Evolutionary conservation across 2,329 filamentous ascomycete species (phyloP).

Genomic region (Alternaria gaisen): DNA sequence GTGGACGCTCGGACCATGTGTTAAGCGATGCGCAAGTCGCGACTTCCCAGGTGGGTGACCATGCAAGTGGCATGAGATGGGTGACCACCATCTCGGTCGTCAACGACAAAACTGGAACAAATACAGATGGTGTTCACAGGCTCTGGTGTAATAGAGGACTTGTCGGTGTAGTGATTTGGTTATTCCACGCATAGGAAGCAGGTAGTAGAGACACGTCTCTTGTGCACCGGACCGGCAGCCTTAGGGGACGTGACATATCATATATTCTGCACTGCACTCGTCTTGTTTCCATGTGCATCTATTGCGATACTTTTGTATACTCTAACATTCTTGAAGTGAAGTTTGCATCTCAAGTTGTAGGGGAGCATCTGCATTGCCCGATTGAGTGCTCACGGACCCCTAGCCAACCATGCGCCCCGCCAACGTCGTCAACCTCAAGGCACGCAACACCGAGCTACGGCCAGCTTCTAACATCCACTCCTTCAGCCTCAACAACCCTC

Average conservation of each 20-base stretch:
- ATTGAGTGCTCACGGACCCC: constrained; percentile 32
- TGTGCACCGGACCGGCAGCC: not conserved
- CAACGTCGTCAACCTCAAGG: constrained; percentile 43
- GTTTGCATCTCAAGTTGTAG: constrained; percentile 8
- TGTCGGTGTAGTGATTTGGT: not conserved
- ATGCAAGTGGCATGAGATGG: constrained; percentile 9
- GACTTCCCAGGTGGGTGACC: constrained; percentile 20
- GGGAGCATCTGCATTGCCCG: constrained; percentile 23
- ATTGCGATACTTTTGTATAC: not conserved
- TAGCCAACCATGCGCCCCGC: constrained; percentile 32
- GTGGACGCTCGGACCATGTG: constrained; percentile 18
- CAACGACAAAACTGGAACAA: not conserved
- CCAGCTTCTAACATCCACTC: constrained; percentile 22
- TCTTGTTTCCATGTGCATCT: not conserved
- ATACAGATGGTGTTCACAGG: rapidly evolving
- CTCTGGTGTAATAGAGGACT: too few species aligned
- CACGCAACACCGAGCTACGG: constrained; percentile 22
- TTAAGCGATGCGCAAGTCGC: constrained; percentile 26
- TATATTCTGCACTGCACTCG: not conserved
- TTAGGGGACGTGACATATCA: not conserved
- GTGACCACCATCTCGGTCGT: constrained; percentile 5
- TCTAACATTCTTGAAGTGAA: not conserved
- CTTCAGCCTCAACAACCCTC: constrained; percentile 18
- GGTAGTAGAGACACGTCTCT: not conserved
- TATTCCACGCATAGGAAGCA: not conserved